Percentiles rank a stretch among this genome's conserved stretches.
Evolutionary conservation across 2,329 filamentous ascomycete genomes (phyloP).

Genomic region (Trichoderma sp.): DNA sequence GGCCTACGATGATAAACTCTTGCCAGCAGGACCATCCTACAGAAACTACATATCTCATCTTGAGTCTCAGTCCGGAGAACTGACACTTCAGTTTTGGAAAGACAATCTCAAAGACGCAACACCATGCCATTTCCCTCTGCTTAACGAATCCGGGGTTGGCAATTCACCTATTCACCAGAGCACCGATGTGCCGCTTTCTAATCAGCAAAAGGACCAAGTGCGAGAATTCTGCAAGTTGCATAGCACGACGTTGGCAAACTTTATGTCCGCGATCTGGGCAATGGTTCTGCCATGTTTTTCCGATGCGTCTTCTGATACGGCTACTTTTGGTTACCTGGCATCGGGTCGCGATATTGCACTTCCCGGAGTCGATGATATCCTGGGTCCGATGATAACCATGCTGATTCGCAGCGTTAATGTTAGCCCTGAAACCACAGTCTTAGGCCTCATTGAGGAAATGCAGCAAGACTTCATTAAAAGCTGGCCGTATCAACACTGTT

Average conservation of each 20-base stretch:
- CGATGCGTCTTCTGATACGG: neutral
- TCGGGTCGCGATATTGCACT: neutral
- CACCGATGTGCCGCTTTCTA: neutral
- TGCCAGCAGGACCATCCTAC: neutral
- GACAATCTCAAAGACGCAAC: neutral
- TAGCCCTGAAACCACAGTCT: neutral
- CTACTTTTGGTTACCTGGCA: neutral
- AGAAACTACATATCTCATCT: neutral
- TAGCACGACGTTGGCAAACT: neutral
- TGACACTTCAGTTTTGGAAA: neutral
- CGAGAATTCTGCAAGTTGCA: neutral
- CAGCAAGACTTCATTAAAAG: neutral
- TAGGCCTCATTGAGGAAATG: neutral
- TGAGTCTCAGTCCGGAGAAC: neutral
- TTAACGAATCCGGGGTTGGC: neutral
- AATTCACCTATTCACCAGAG: neutral
- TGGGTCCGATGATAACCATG: neutral
- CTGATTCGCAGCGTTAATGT: neutral
- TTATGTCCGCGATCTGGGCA: neutral
- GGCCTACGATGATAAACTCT: neutral
- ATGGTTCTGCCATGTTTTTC: neutral
- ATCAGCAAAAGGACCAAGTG: neutral
- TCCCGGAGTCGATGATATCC: neutral
- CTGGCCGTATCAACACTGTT: neutral
- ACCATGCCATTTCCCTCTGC: neutral